phyloP scores from a whole-genome alignment of 108 stramenopile genomes.

The Parmales sp. region DNA sequence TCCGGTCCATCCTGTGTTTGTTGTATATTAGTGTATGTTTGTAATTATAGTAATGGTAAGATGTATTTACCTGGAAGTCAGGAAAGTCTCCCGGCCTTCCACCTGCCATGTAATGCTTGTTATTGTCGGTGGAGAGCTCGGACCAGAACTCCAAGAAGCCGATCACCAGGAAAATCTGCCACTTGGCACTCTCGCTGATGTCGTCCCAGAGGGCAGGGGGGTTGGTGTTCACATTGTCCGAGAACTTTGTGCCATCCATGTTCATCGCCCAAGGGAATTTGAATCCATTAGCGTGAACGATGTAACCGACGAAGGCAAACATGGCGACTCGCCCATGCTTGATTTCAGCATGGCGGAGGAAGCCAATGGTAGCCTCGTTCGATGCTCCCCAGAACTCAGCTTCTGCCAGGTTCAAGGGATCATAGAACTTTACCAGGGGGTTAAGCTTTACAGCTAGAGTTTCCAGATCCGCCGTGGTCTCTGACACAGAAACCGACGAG shows the following conservation, averaged over 20 bases:
- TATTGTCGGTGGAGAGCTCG: slow-evolving; percentile 29
- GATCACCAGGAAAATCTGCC: slow-evolving; percentile 51
- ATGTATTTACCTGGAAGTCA: neutral
- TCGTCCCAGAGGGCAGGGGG: slow-evolving; percentile 3
- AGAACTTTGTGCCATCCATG: neutral
- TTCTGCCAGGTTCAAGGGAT: slow-evolving; percentile 47
- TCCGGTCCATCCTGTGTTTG: neutral
- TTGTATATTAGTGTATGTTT: neutral
- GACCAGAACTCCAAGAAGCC: slow-evolving; percentile 34
- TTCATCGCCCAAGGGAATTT: slow-evolving; percentile 19
- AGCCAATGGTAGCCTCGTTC: slow-evolving; percentile 52
- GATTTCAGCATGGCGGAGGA: slow-evolving; percentile 46
- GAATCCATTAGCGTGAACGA: slow-evolving; percentile 42
- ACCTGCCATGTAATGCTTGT: slow-evolving; percentile 21
- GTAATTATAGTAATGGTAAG: neutral
- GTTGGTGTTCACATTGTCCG: neutral
- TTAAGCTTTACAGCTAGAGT: slow-evolving; percentile 50
- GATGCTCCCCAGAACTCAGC: slow-evolving; percentile 45
- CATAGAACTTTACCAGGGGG: slow-evolving; percentile 50
- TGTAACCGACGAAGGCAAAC: slow-evolving; percentile 60
- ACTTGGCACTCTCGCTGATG: slow-evolving; percentile 46
- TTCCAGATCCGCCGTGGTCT: slow-evolving; percentile 57
- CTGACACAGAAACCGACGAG: slow-evolving; percentile 33
- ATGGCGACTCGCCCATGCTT: slow-evolving; percentile 49
- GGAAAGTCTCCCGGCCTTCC: slow-evolving; percentile 4